Conservation (phyloP, 176 grass and related monocot species). For the Musa schizocarpa region DNA sequence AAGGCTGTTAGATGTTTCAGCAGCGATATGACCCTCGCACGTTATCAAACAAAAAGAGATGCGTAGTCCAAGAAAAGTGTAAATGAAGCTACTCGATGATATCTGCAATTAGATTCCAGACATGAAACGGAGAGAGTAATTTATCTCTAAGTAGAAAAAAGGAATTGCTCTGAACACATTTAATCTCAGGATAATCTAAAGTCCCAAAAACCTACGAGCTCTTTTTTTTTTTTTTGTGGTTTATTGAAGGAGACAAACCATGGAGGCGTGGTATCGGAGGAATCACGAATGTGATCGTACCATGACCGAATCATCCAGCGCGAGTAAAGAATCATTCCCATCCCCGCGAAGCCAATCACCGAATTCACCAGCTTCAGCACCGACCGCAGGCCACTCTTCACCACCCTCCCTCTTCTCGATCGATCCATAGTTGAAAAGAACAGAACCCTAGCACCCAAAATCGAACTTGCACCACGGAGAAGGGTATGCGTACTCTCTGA, state of each 20-base stretch:
- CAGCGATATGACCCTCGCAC: slow-evolving; percentile 73
- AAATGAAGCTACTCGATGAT: slow-evolving; percentile 53
- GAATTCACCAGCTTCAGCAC: slow-evolving; percentile 73
- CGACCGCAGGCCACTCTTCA: slow-evolving; percentile 58
- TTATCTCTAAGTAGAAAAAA: no score
- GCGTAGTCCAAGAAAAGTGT: slow-evolving; percentile 54
- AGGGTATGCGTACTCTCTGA: no score
- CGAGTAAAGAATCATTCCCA: slow-evolving; percentile 79
- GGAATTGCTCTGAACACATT: not conserved
- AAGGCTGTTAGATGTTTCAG: slow-evolving; percentile 52
- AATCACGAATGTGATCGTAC: slow-evolving; percentile 31
- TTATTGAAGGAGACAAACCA: slow-evolving; percentile 30
- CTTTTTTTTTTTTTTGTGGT: no score
- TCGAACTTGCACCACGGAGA: not conserved
- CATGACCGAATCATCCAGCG: slow-evolving; percentile 81
- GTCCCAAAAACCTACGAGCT: not conserved
- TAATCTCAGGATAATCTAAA: not conserved
- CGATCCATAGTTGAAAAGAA: not conserved
- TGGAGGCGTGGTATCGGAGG: slow-evolving; percentile 27
- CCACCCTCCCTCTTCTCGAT: not conserved
- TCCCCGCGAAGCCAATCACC: slow-evolving; percentile 64
- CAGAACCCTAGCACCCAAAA: not conserved
- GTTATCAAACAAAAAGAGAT: slow-evolving; percentile 61
- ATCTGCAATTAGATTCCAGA: not conserved
- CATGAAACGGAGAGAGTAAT: no score